These are phyloP conservation scores for Aspergillus caelatus DNA, from an alignment of 2,329 filamentous ascomycete species.

Conservation along the genomic window DNA sequence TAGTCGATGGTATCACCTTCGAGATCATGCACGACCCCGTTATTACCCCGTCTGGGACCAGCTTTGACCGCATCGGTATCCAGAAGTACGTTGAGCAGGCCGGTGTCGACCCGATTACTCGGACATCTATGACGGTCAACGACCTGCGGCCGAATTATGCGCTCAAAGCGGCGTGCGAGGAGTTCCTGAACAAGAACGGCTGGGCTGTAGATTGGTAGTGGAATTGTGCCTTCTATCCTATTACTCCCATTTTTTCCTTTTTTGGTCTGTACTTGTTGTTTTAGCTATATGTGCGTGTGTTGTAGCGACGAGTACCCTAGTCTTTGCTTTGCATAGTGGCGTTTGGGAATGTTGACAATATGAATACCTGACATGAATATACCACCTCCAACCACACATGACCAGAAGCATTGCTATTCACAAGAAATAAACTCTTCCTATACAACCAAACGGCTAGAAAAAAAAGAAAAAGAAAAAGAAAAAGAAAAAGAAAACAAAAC, in stretches of 20 bases:
- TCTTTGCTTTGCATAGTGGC: neutral
- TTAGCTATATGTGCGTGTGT: neutral
- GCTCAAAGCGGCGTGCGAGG: constrained; percentile 78
- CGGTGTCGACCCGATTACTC: constrained; percentile 78
- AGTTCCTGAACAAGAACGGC: constrained; percentile 83
- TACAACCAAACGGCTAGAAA: neutral
- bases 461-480: too few relatives aligned
- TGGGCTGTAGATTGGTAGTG: constrained; percentile 87
- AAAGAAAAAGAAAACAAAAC: neutral
- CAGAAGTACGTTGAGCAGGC: constrained; percentile 80
- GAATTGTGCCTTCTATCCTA: constrained; percentile 10
- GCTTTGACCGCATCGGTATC: constrained; percentile 84
- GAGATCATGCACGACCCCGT: constrained; percentile 57
- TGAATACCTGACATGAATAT: neutral
- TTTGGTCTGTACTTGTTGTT: neutral
- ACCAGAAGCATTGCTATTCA: neutral
- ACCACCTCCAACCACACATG: too few relatives aligned
- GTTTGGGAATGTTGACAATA: neutral
- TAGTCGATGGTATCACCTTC: constrained; percentile 54
- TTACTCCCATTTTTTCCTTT: neutral
- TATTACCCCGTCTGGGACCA: constrained; percentile 74
- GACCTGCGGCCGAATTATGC: constrained; percentile 82
- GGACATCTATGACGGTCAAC: constrained; percentile 67
- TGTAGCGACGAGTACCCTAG: neutral
- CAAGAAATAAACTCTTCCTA: neutral